phyloP scores from a whole-genome alignment of 2,329 filamentous ascomycete genomes.

The Metarhizium sp. region DNA sequence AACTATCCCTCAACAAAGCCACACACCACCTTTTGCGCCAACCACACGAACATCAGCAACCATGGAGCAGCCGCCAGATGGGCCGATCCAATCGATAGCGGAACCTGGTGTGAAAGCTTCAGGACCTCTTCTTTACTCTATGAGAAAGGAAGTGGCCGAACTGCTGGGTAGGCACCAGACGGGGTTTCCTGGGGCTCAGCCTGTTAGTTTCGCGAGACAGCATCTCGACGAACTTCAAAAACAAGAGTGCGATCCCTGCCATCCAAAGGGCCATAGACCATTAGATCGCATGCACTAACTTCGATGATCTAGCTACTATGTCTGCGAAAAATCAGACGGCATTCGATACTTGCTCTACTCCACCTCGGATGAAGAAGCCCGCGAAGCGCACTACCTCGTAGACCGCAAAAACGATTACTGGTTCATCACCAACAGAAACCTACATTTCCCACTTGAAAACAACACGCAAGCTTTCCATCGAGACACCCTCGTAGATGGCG shows the following conservation, averaged over 20 bases:
- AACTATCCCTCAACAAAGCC: not conserved
- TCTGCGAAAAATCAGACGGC: slow-evolving; percentile 97
- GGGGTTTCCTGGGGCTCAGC: slow-evolving; percentile 83
- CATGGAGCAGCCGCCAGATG: slow-evolving; percentile 22
- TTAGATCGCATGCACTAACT: slow-evolving; percentile 5
- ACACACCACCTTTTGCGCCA: not conserved
- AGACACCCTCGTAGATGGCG: slow-evolving; percentile 81
- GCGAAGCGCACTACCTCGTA: slow-evolving; percentile 81
- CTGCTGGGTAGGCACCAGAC: slow-evolving; percentile 62
- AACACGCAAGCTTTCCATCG: slow-evolving; percentile 62
- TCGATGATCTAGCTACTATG: slow-evolving; percentile 63
- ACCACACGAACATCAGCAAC: not conserved
- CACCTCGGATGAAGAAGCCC: slow-evolving; percentile 50
- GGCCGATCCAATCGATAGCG: slow-evolving; percentile 40
- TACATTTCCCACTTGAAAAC: slow-evolving; percentile 71
- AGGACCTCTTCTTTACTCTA: slow-evolving; percentile 45
- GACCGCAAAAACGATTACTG: slow-evolving; percentile 98
- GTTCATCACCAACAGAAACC: slow-evolving; percentile 56
- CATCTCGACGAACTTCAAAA: slow-evolving; percentile 76
- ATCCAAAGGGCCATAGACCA: not conserved
- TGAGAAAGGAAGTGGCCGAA: slow-evolving; percentile 64
- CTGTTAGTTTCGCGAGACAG: slow-evolving; percentile 77
- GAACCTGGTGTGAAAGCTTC: slow-evolving; percentile 58
- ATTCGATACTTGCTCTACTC: slow-evolving; percentile 93
- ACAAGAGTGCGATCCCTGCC: slow-evolving; percentile 50